Base-by-base conservation (phyloP, 305 asterid genomes). In the Fraxinus sp. region DNA sequence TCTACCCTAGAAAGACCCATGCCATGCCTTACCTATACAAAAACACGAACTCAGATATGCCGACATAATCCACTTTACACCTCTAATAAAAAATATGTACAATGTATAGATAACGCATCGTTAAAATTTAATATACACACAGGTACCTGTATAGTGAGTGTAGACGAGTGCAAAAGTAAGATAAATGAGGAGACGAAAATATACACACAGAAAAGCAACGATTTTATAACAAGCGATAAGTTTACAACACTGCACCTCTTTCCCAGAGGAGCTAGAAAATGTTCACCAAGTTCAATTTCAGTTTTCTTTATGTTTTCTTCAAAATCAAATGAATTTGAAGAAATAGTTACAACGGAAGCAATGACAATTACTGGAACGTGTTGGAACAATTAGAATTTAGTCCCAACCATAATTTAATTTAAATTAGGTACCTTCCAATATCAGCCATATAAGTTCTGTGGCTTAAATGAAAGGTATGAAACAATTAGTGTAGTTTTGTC, bases 401-500 rank as follows among this genome's bases (percentile, higher is more conserved):
- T 83, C 77, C 88, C 92, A 88, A 82, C 88, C 86, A 64, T 20
- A 55, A 24, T 82, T 84, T 44, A 66, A 52, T 76, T 62, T 66
- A 78, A 82, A 83, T 83, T 18, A 66, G 79, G 77, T 83, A 62
- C 82, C 89, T 73, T 83, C 85, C 83, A 78, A 73, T 41, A 41
- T 62, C 82, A 16, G 81, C 84, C 87, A 41, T 30, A 82, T 77
- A 75, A 68, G 83, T 80, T 81, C 36, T 55, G 71, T 10, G 84
- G 89, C 88, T 80, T 80, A 66, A 80, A 80, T 78, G 76, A 78
- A 82, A 83, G 82, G 71, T 64, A 49, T 77, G 73, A 78, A 80
- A 82, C 90, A 87, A 83, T 77, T 80, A 81, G 73, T 85, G 81
- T 7, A 89, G 87, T 87, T 90, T 93, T 83, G 85, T 86, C 79